Percentiles rank a stretch among this genome's conserved stretches.
phyloP scores from a whole-genome alignment of 2,329 filamentous ascomycete genomes.

The Scedosporium aurantiacum region DNA sequence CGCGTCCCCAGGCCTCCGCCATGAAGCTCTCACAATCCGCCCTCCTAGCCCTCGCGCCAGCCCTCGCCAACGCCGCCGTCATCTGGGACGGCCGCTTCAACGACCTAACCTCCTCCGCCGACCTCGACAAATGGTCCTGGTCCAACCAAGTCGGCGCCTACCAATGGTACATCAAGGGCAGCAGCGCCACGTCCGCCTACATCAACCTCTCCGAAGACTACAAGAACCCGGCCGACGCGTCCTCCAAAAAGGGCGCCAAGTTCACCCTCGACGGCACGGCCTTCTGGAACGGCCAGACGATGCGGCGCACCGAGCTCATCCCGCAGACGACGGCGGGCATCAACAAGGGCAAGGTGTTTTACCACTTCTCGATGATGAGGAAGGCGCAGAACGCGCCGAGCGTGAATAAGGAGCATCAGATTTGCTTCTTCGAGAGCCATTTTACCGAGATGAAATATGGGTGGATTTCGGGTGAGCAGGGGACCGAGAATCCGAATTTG shows the following conservation, averaged over 20 bases:
- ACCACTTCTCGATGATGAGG: constrained; percentile 60
- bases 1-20: not conserved
- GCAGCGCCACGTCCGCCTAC: constrained; percentile 42
- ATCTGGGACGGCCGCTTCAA: constrained; percentile 60
- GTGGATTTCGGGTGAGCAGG: constrained; percentile 37
- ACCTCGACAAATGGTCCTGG: constrained; percentile 54
- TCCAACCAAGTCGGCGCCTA: constrained; percentile 58
- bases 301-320: constrained; percentile 65
- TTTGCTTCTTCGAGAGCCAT: constrained; percentile 53
- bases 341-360: constrained; percentile 55
- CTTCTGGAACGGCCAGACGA: constrained; percentile 61
- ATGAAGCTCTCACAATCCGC: constrained; percentile 5
- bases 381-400: constrained; percentile 48
- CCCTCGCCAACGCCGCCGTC: constrained; percentile 17
- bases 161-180: constrained; percentile 68
- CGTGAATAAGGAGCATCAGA: constrained; percentile 55
- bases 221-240: constrained; percentile 55
- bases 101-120: constrained; percentile 38
- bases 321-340: constrained; percentile 57
- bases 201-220: constrained; percentile 47
- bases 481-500: constrained; percentile 39
- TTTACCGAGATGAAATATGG: constrained; percentile 67
- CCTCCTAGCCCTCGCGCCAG: constrained; percentile 1
- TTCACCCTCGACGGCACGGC: constrained; percentile 54
- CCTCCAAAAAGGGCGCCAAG: constrained; percentile 53